phyloP scores from a whole-genome alignment of 2,329 filamentous ascomycete genomes.

The Ophiosphaerella herpotricha region DNA sequence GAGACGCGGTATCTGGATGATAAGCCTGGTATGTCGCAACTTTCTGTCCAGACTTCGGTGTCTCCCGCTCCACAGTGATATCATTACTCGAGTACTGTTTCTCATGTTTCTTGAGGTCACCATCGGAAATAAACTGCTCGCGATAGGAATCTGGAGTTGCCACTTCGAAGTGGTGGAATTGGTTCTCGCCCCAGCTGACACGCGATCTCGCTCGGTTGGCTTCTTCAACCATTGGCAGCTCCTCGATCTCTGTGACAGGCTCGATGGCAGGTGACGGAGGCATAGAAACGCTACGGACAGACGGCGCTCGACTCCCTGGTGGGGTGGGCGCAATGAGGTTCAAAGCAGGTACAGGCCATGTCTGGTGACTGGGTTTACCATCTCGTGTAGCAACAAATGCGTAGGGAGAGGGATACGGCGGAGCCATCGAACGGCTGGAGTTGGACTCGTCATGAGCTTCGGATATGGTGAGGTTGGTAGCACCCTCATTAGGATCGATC shows the following conservation, averaged over 20 bases:
- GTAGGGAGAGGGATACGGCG: slow-evolving; percentile 46
- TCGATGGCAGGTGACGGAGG: slow-evolving; percentile 42
- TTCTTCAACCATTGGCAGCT: slow-evolving; percentile 31
- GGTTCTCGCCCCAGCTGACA: slow-evolving; percentile 55
- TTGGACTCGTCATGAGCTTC: slow-evolving; percentile 47
- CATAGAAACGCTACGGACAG: slow-evolving; percentile 41
- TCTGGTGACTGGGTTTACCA: slow-evolving; percentile 35
- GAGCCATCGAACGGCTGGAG: slow-evolving; percentile 27
- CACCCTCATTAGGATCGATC: slow-evolving; percentile 51
- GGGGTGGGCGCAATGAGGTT: slow-evolving; percentile 64
- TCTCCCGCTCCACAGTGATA: slow-evolving; percentile 47
- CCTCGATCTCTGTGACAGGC: slow-evolving; percentile 25
- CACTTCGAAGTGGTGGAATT: slow-evolving; percentile 54
- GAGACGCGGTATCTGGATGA: no score
- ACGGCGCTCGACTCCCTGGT: slow-evolving; percentile 54
- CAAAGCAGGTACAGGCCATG: slow-evolving; percentile 57
- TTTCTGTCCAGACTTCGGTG: slow-evolving; percentile 33
- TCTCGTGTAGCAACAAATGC: slow-evolving; percentile 49
- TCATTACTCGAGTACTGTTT: slow-evolving; percentile 40
- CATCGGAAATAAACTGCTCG: slow-evolving; percentile 43
- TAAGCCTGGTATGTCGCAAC: slow-evolving; percentile 34
- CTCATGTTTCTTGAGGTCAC: slow-evolving; percentile 29
- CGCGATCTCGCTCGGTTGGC: slow-evolving; percentile 34
- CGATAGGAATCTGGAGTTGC: slow-evolving; percentile 50
- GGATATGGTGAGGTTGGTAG: slow-evolving; percentile 50